A percentile compares a stretch with the other conserved stretches of the same genome.
Evolutionary conservation across 306 rosid genomes (phyloP).

Genomic region (Cicer judaicum): DNA sequence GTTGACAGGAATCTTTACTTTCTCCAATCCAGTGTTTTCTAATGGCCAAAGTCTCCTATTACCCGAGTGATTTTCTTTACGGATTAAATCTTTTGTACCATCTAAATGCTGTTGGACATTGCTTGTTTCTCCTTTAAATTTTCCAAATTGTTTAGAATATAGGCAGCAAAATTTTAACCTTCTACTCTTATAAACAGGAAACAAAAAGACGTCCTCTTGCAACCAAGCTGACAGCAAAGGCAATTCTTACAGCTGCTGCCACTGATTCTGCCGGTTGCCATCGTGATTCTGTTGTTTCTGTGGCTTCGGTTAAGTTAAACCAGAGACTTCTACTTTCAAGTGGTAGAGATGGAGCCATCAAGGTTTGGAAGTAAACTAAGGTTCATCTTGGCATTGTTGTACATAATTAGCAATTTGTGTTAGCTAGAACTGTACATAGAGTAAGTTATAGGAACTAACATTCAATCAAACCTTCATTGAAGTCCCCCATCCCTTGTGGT

Average conservation of each 20-base stretch:
- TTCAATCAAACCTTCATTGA: constrained; percentile 20
- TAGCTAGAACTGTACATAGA: constrained; percentile 55
- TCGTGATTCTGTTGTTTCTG: constrained; percentile 76
- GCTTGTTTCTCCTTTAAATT: constrained; percentile 26
- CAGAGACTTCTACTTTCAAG: constrained; percentile 86
- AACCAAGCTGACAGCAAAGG: constrained; percentile 73
- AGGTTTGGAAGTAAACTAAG: constrained; percentile 84
- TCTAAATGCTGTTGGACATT: constrained; percentile 24
- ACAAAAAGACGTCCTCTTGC: constrained; percentile 78
- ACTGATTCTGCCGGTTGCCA: constrained; percentile 95
- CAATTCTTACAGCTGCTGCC: constrained; percentile 86
- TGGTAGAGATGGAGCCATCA: constrained; percentile 94
- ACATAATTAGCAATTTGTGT: constrained; percentile 53
- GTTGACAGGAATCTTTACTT: constrained; percentile 8
- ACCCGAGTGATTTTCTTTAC: neutral
- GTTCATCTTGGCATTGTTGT: constrained; percentile 47
- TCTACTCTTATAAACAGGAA: constrained; percentile 64
- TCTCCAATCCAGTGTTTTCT: neutral
- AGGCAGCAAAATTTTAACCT: constrained; percentile 27
- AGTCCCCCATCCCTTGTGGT: constrained; percentile 29
- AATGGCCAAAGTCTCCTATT: neutral
- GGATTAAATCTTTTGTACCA: neutral
- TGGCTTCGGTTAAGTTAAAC: constrained; percentile 93
- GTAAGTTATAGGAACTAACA: constrained; percentile 41
- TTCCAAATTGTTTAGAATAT: constrained; percentile 28